These are phyloP conservation scores for Sporothrix mexicana DNA, from an alignment of 2,329 filamentous ascomycete genomes.

Conservation along the genomic window DNA sequence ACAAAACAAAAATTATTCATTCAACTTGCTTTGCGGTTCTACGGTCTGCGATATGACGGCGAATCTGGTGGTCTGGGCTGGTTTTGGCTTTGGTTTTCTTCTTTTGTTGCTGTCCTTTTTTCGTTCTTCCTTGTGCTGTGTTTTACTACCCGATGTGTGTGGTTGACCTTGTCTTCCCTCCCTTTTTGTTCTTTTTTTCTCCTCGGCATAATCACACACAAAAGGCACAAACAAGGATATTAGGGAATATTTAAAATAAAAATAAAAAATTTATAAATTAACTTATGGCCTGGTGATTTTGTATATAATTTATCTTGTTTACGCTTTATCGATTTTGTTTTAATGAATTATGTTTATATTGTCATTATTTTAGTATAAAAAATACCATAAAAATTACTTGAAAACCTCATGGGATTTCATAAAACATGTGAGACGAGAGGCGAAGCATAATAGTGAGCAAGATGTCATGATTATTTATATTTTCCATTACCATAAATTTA, in stretches of 20 bases:
- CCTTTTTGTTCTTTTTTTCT: neutral
- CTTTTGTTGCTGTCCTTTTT: neutral
- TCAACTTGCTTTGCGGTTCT: neutral
- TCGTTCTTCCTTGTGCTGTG: neutral
- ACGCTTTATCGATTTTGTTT: too few relatives aligned
- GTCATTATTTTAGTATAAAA: neutral
- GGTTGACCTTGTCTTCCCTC: neutral
- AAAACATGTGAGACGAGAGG: neutral
- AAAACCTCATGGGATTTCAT: neutral
- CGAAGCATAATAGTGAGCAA: neutral
- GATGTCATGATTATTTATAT: neutral
- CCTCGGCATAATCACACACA: neutral
- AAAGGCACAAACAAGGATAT: neutral
- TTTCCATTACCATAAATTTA: neutral
- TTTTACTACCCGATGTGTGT: neutral
- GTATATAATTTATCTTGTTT: too few relatives aligned
- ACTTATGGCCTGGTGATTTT: too few relatives aligned
- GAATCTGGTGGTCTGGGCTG: neutral
- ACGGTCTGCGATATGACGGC: neutral
- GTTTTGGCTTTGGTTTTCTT: neutral
- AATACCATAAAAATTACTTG: too few relatives aligned
- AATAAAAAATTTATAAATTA: too few relatives aligned
- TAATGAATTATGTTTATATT: neutral
- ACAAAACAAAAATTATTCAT: conserved; percentile 28
- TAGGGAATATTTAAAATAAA: neutral